phyloP scores from a whole-genome alignment of 192 early-diverging fungal genomes.

The Podochytrium sp. region DNA sequence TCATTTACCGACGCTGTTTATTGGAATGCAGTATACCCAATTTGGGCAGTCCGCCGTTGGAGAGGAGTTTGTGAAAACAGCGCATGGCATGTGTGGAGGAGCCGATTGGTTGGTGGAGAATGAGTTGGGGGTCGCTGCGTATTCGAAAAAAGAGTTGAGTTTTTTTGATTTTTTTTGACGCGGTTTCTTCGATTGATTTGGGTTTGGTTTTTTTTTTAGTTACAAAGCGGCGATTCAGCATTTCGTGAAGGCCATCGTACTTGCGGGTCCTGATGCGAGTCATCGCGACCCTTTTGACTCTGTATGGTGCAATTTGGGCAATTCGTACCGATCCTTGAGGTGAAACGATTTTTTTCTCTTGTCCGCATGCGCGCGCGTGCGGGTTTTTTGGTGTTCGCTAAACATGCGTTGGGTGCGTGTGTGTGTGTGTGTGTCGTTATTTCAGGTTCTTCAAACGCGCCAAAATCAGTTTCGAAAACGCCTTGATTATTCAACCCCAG shows the following conservation, averaged over 20 bases:
- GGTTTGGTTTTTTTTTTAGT: constrained; percentile 32
- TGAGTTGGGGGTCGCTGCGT: constrained; percentile 72
- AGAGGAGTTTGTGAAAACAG: constrained; percentile 60
- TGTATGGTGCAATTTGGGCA: constrained; percentile 70
- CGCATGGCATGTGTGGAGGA: constrained; percentile 54
- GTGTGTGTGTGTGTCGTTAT: too few relatives aligned
- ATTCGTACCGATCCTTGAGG: constrained; percentile 65
- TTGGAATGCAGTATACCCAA: constrained; percentile 79
- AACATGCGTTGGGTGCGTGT: too few relatives aligned
- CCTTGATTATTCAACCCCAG: constrained; percentile 42
- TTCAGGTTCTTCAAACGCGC: constrained; percentile 6
- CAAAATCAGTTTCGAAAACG: constrained; percentile 53
- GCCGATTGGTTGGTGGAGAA: constrained; percentile 72
- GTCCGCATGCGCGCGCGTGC: background rate
- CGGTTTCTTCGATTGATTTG: background rate
- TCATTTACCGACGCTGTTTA: constrained; percentile 71
- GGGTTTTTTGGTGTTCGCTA: background rate
- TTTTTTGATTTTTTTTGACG: background rate
- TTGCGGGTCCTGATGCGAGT: constrained; percentile 52
- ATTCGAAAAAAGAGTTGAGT: constrained; percentile 50
- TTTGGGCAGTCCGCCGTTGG: constrained; percentile 62
- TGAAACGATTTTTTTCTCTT: constrained; percentile 35
- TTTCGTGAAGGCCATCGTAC: constrained; percentile 56
- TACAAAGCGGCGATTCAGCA: constrained; percentile 56
- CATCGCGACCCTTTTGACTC: constrained; percentile 56